Evolutionary conservation across 345 rosid species (phyloP).

Genomic region (Trapa bicornis): DNA sequence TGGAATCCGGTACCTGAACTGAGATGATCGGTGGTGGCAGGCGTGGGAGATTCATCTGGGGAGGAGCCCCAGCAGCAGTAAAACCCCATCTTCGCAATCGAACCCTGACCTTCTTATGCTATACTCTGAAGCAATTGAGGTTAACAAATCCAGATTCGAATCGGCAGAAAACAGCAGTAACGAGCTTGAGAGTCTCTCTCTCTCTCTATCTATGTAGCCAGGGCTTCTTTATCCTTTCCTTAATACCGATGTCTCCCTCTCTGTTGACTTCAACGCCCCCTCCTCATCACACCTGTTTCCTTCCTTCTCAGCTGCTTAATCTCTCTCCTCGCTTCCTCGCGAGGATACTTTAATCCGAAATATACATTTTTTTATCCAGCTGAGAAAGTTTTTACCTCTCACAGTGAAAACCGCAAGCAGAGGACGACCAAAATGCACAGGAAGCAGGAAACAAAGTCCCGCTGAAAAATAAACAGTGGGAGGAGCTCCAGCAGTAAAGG

Average conservation of each 20-base stretch:
- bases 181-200: too few species aligned
- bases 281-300: too few species aligned
- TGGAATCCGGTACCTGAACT: not conserved
- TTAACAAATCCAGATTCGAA: too few species aligned
- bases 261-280: not conserved
- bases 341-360: too few species aligned
- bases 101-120: not conserved
- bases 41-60: not conserved
- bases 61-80: conserved; percentile 47
- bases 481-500: not conserved
- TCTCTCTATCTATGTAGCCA: too few species aligned
- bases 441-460: not conserved
- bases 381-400: too few species aligned
- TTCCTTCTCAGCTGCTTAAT: too few species aligned
- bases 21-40: not conserved
- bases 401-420: not conserved
- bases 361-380: too few species aligned
- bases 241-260: not conserved
- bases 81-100: conserved; percentile 22
- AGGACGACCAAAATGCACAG: too few species aligned
- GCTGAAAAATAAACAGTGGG: too few species aligned
- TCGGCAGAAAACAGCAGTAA: too few species aligned
- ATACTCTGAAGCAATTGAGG: not conserved
- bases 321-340: too few species aligned
- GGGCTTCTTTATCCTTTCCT: not conserved